Evolutionary conservation across 2,329 filamentous ascomycete genomes (phyloP), one percentile per base, ranked within the genome.

Genomic region (Cryphonectria naterciae): DNA sequence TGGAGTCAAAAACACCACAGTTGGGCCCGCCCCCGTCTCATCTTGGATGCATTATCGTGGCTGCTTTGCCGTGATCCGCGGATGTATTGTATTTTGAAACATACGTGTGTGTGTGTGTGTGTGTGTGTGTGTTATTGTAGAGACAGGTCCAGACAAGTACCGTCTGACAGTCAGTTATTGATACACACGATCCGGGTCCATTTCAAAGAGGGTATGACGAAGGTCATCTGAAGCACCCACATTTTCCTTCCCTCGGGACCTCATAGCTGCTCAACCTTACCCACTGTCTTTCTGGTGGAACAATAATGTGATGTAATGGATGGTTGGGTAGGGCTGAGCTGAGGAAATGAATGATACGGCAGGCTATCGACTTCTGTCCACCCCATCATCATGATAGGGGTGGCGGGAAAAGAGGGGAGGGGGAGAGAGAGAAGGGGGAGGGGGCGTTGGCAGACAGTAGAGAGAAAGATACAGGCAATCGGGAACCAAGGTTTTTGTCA

Each of bases 1-100:
- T 39, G 58, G 35, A 61, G 35, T 61, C 58, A 39, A 49, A 49
- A 37, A 19, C 58, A 61, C 35, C 58, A 61, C 58, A 61, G 54
- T 32, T 49, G 46, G 22, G 28, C 58, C 58, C 35, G 32, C 22
- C 58, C 15, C 15, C 32, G 17, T 39, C 22, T 10, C 10, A 49
- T n/a, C 13, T 19, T 39, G 6, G 1, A n/a, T 10, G 19, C 32
- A 11, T n/a, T 19, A 19, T 8, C 13, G 54, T 35, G 54, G n/a
- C 49, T 54, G 1, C n/a, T 25, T 46, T 52, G 22, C 46, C 19
- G n/a, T 52, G 17, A n/a, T n/a, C 22, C 4, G 19, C 8, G 37
- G 10, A 39, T 39, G 8, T 39, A 10, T 37, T 6, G 2, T 37
- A 37, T 37, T 15, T 37, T 25, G 35, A 63, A 39, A 43, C 46